Evolutionary conservation across 2,329 filamentous ascomycete species (phyloP), one percentile per base, ranked within the genome.

Genomic region (Rhynchosporium secalis): DNA sequence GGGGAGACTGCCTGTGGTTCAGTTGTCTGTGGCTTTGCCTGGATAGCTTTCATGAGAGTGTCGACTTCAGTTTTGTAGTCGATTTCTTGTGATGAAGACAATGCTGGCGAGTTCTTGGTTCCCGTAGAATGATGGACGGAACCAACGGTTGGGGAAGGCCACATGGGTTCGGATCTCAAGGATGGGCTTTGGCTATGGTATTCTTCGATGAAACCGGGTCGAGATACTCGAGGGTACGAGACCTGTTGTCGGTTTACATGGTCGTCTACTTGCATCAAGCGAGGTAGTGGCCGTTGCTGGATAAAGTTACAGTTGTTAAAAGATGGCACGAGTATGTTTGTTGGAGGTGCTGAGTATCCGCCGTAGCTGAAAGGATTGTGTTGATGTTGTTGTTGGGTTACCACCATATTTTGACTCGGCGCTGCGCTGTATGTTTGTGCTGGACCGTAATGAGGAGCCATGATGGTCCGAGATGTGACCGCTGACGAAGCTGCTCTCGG

Each of bases 11-110:
- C 66, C 58, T 65, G 68, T 68, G 60, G 70, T 41, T 73, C 69
- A 8, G 77, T 72, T 20, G 75, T 74, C 13, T 80, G 77, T 28
- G 81, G 76, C 71, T 89, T 90, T 49, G 84, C 79, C 74, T 96
- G 92, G 51, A 97, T 94, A 0, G 89, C 86, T 75, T 89, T 92
- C 92, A 97, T 96, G 47, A 98, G 78, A 47, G 86, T 87, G 73
- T 97, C 93, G 43, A 97, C 87, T 63, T 91, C 86, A 0, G 92
- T 96, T n/a, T 85, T 83, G 73, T 93, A 94, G 64, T 84, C 81
- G 45, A 85, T 77, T n/a, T 83, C 79, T 26, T 59, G 46, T 10
- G 58, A 49, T 12, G 62, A 40, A 0, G 62, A 58, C 26, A 59
- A 62, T 36, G 49, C 54, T 9, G 63, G 58, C 12, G 58, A 20